A percentile compares a stretch with the other conserved stretches of the same genome.
Conservation (phyloP, 768 basidiomycete genomes). For the Epithele typhae region DNA sequence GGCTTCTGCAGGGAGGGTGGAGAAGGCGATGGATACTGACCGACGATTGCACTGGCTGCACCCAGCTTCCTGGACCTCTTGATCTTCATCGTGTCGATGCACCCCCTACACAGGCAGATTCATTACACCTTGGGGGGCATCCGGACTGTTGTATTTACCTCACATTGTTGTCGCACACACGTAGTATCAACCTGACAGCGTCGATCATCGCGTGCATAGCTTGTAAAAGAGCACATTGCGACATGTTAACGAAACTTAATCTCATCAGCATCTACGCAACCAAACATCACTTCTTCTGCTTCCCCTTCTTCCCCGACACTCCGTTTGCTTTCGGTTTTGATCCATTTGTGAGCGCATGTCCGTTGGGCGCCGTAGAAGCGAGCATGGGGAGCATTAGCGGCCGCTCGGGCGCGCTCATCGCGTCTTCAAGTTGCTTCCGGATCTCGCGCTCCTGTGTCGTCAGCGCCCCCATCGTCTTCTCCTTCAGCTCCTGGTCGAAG, state of each 20-base stretch:
- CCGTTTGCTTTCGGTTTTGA: conserved; percentile 39
- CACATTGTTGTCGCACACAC: conserved; percentile 7
- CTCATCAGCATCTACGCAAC: too few relatives aligned
- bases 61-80: neutral
- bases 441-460: conserved; percentile 76
- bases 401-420: conserved; percentile 33
- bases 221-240: too few relatives aligned
- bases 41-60: conserved; percentile 15
- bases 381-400: conserved; percentile 3
- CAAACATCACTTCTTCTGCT: conserved; percentile 36
- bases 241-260: too few relatives aligned
- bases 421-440: conserved; percentile 72
- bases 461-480: conserved; percentile 59
- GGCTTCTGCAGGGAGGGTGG: conserved; percentile 96
- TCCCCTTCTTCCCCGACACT: conserved; percentile 35
- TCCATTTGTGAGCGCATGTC: conserved; percentile 26
- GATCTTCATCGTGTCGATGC: conserved; percentile 6
- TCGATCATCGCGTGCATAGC: too few relatives aligned
- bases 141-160: conserved; percentile 16
- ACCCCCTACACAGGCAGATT: conserved; percentile 30
- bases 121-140: conserved; percentile 30
- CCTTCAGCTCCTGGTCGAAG: conserved; percentile 74
- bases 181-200: too few relatives aligned
- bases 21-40: conserved; percentile 91
- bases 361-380: conserved; percentile 17